These are phyloP conservation scores for Eugenia klotzschiana DNA, from an alignment of 441 rosid species.

Conservation along the genomic window DNA sequence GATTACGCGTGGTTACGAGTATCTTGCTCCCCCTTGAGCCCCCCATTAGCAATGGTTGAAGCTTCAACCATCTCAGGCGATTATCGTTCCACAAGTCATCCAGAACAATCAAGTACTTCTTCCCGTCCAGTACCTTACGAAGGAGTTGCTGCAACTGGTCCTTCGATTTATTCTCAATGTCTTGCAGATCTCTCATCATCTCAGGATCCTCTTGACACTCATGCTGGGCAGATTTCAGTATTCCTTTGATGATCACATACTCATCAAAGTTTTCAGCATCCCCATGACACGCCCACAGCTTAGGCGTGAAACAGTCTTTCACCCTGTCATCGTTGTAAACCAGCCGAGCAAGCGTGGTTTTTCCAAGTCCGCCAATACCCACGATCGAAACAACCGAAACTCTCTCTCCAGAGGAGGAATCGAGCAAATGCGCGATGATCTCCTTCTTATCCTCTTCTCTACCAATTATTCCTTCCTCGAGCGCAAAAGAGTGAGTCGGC, in stretches of 20 bases:
- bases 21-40: too few species aligned
- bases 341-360: neutral
- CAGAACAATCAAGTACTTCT: neutral
- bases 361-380: neutral
- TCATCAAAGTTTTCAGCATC: neutral
- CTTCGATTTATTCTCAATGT: too few species aligned
- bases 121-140: too few species aligned
- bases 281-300: neutral
- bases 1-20: too few species aligned
- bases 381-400: neutral
- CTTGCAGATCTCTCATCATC: too few species aligned
- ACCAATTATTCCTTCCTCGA: neutral
- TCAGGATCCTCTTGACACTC: too few species aligned
- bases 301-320: fast-evolving
- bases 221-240: too few species aligned
- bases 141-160: too few species aligned
- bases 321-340: neutral
- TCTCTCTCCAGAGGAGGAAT: neutral
- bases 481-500: neutral
- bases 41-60: too few species aligned
- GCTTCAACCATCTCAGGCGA: neutral
- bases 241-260: neutral
- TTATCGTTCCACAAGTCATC: neutral
- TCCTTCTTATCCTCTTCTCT: neutral
- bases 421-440: neutral